Percentiles rank a stretch among this genome's conserved stretches.
Conservation (phyloP, 768 basidiomycete genomes). For the Naganishia vaughanmartiniae region DNA sequence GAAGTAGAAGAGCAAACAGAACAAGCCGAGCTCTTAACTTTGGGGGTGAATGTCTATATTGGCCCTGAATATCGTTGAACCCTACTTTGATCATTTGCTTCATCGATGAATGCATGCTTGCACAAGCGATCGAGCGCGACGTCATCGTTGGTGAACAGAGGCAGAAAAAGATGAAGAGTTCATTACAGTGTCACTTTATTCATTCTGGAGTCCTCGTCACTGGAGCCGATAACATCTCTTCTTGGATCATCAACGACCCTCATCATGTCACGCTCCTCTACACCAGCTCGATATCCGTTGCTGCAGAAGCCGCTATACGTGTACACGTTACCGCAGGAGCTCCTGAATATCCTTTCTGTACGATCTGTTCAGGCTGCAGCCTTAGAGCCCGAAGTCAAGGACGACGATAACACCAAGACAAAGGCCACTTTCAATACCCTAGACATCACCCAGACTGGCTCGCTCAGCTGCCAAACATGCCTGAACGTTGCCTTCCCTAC, state of each 20-base stretch:
- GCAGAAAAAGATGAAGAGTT: no score
- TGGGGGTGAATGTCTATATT: no score
- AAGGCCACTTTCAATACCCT: neutral
- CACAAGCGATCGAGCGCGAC: neutral
- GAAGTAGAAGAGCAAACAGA: no score
- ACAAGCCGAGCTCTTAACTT: no score
- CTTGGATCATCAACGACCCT: neutral
- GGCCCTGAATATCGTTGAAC: no score
- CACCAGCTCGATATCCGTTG: conserved; percentile 19
- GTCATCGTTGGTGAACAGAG: neutral
- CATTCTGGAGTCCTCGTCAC: neutral
- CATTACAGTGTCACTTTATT: no score
- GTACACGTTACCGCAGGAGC: conserved; percentile 68
- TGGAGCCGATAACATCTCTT: neutral
- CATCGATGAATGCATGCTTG: neutral
- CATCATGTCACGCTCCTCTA: conserved; percentile 9
- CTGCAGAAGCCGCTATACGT: conserved; percentile 54
- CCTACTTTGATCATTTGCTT: no score
- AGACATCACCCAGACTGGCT: conserved; percentile 17
- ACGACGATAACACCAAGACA: neutral
- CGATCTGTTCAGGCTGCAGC: conserved; percentile 57
- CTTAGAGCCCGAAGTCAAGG: conserved; percentile 40
- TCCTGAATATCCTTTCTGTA: conserved; percentile 69
- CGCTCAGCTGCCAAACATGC: conserved; percentile 47
- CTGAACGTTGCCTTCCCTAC: conserved; percentile 64